phyloP scores from a whole-genome alignment of 768 basidiomycete species.

The Glaciozyma antarctica region DNA sequence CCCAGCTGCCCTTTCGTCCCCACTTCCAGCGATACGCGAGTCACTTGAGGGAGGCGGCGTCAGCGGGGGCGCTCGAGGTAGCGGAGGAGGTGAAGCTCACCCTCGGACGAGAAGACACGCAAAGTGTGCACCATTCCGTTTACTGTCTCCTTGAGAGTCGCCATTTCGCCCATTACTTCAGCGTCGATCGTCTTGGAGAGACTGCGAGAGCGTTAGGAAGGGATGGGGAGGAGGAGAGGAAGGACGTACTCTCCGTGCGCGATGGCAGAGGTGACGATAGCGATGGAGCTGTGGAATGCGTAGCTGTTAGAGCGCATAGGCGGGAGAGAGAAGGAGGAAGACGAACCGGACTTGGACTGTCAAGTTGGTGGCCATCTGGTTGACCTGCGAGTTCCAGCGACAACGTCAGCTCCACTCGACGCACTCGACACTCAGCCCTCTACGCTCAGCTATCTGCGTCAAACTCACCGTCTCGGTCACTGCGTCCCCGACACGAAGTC shows the following conservation, averaged over 20 bases:
- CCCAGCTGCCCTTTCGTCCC: conserved; percentile 41
- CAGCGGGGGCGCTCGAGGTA: too few relatives aligned
- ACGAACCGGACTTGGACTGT: conserved; percentile 36
- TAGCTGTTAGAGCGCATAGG: not conserved
- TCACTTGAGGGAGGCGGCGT: conserved; percentile 43
- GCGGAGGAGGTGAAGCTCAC: too few relatives aligned
- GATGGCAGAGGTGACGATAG: conserved; percentile 34
- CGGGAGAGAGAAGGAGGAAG: not conserved
- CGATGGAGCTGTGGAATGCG: conserved; percentile 36
- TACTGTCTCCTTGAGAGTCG: conserved; percentile 49
- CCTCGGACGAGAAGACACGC: conserved; percentile 62
- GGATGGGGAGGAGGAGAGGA: not conserved
- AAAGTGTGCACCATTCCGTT: conserved; percentile 67
- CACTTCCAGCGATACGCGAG: conserved; percentile 59
- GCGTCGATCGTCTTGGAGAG: conserved; percentile 44
- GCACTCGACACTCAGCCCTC: not conserved
- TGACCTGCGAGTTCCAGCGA: conserved; percentile 13
- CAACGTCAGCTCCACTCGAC: not conserved
- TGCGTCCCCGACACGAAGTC: not conserved
- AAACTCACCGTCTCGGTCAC: conserved; percentile 29
- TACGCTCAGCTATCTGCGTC: not conserved
- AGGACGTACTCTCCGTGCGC: conserved; percentile 29
- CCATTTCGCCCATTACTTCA: conserved; percentile 46
- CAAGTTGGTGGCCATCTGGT: conserved; percentile 33
- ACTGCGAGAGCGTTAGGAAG: conserved; percentile 31